Evolutionary conservation across 1,284 basidiomycete genomes (phyloP), one percentile per base, ranked within the genome.

Genomic region (Hemileia vastatrix): DNA sequence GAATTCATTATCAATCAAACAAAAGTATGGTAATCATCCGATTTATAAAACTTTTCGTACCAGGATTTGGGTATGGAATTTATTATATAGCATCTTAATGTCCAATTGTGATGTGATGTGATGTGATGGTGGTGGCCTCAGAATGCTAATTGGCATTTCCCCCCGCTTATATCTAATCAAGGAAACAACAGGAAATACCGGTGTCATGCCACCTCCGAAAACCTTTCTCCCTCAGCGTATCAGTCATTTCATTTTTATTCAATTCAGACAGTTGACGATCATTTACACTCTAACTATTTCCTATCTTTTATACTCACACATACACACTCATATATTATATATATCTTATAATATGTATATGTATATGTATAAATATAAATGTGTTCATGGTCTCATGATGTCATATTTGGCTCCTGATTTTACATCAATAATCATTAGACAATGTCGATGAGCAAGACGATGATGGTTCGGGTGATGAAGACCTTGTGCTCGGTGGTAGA

Each of bases 21-120:
- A 63, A 50, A 63, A 63, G 24, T 63, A 55, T 45, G 60, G 32
- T 19, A 19, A 43, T 47, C 19, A 56, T 18, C 31, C 32, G 32
- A 21, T 27, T 18, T 63, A 55, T 36, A 54, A 56, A 51, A 15
- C 44, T 2, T 55, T 63, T 56, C 52, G 60, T 36, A 18, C 24
- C 18, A 32, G 52, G 27, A 55, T 63, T 56, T 63, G 60, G 60
- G 60, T 63, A 49, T 21, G 56, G 60, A 55, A 2, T 9, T 27
- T 31, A 19, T 24, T 36, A 19, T 31, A n/a, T n/a, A n/a, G n/a
- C n/a, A n/a, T 40, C 4, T 49, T 31, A 36, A 11, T 49, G 45
- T 40, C n/a, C 24, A 32, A 19, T 21, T 18, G 5, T n/a, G 6
- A 47, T 21, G 18, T 4, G 15, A n/a, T 18, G 19, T 23, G 32